These are phyloP conservation scores for Rhodotorula babjevae DNA, from an alignment of 768 basidiomycete species.

Conservation along the genomic window DNA sequence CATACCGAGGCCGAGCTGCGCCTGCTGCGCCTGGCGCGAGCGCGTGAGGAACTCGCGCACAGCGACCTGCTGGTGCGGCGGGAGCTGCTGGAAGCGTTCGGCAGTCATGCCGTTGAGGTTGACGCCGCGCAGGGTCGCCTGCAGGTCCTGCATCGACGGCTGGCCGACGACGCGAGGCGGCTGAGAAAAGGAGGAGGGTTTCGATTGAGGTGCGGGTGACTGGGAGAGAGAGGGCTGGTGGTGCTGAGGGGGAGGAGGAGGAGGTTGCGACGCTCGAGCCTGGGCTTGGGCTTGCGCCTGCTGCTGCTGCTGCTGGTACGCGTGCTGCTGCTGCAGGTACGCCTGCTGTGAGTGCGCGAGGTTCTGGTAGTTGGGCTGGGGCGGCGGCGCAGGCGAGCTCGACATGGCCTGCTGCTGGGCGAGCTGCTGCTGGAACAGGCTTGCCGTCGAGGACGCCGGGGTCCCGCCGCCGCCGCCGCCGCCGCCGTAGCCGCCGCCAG, in stretches of 20 bases:
- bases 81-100: slow-evolving; percentile 16
- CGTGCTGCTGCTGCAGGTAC: slow-evolving; percentile 7
- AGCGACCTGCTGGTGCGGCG: slow-evolving; percentile 20
- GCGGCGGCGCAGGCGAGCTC: background rate
- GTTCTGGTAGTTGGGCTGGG: background rate
- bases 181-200: background rate
- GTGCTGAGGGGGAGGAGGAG: background rate
- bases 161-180: background rate
- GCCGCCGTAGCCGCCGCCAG: background rate
- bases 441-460: background rate
- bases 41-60: slow-evolving; percentile 18
- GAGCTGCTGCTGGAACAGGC: slow-evolving; percentile 25
- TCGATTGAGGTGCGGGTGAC: background rate
- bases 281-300: background rate
- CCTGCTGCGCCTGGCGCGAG: slow-evolving; percentile 12
- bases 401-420: slow-evolving; percentile 5
- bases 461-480: background rate
- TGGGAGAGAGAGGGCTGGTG: background rate
- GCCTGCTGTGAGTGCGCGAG: background rate
- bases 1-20: slow-evolving; percentile 25
- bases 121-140: slow-evolving; percentile 7
- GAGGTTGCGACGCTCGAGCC: background rate
- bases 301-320: slow-evolving; percentile 18
- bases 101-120: slow-evolving; percentile 16
- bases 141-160: slow-evolving; percentile 5